These are phyloP conservation scores for Candida boleticola DNA, from an alignment of 805 yeast species.

Conservation along the genomic window DNA sequence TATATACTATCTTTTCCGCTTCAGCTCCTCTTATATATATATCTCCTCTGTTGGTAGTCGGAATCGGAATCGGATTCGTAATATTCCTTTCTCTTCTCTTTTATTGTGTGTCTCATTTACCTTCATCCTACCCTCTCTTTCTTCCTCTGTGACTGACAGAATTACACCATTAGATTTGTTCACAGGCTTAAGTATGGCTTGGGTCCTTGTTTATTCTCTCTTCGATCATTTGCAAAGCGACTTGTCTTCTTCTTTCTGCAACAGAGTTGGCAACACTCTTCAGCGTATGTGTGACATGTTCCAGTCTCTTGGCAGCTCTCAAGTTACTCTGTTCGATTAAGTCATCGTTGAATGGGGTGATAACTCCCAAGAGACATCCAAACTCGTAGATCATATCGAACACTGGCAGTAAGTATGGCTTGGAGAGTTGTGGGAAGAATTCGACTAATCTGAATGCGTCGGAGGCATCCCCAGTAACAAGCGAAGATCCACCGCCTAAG, in stretches of 20 bases:
- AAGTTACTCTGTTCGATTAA: constrained; percentile 73
- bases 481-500: constrained; percentile 13
- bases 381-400: constrained; percentile 40
- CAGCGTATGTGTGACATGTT: constrained; percentile 41
- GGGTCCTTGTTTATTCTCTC: constrained; percentile 47
- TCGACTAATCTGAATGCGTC: constrained; percentile 82
- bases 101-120: no score
- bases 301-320: constrained; percentile 63
- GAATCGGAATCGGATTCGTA: no score
- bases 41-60: no score
- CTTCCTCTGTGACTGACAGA: no score
- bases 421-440: constrained; percentile 72
- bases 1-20: no score
- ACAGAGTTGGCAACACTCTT: constrained; percentile 43
- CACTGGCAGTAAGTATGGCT: constrained; percentile 50
- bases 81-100: no score
- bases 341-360: constrained; percentile 63
- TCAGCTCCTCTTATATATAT: no score
- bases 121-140: no score
- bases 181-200: neutral
- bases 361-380: constrained; percentile 43
- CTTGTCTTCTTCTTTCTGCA: constrained; percentile 75
- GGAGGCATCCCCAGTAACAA: constrained; percentile 78
- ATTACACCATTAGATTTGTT: no score
- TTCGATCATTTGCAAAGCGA: constrained; percentile 72